Evolutionary conservation across 176 grass and related monocot species (phyloP), one percentile per base, ranked within the genome.

Genomic region (Alopecurus myosuroides): DNA sequence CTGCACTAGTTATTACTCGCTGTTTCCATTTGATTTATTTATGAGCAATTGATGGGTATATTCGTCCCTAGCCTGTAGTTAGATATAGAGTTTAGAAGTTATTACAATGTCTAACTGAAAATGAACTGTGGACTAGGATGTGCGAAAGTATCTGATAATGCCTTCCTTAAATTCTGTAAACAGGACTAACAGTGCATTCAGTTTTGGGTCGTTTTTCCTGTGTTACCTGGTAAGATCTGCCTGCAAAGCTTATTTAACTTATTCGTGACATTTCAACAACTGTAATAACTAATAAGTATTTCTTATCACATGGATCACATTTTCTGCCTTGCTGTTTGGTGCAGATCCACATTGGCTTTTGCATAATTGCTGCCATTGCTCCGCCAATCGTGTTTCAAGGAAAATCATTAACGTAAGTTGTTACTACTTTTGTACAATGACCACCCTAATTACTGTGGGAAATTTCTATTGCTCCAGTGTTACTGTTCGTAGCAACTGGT

Each of bases 331-430:
- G 46, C 15, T 84, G 20, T 76, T 92, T 64, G 76, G 45, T 85
- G 58, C 90, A 97, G 92, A 79, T 97, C 79, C 94, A 97, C 60
- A 87, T 97, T 77, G 90, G 86, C 31, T 97, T 97, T 68, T 97
- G 94, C 77, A 97, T 97, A 78, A 76, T 97, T 94, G 94, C 94
- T 90, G 94, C 94, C 76, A 94, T 97, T 91, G 92, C 94, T 83
- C 94, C 92, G 14, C 94, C 94, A 48, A 97, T 97, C 26, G 73
- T 92, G 40, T 97, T 94, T 61, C 85, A 89, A 50, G 90, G 94
- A 57, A 94, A 94, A 88, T 97, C 92, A 42, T 86, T 97, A 76
- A 94, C 94, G 90, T 97, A 90, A 92, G 92, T 85, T 85, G 1
- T 1, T n/a, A 57, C 30, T 49, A 8, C 56, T 67, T 66, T 50